phyloP scores from a whole-genome alignment of 441 rosid genomes.

The Gossypium lobatum region DNA sequence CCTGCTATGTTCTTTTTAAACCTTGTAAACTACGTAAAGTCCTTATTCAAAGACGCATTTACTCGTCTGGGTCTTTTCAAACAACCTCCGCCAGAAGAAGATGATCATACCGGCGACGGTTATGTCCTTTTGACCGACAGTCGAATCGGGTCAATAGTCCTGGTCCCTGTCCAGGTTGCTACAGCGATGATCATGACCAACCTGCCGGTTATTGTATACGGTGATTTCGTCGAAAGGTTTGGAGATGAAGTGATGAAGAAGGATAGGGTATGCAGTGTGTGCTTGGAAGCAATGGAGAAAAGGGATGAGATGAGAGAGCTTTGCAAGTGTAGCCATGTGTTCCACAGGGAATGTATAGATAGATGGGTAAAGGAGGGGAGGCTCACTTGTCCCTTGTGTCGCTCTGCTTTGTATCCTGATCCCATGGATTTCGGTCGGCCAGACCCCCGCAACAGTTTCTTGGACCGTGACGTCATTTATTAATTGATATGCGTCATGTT shows the following conservation, averaged over 20 bases:
- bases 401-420: conserved; percentile 21
- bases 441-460: neutral
- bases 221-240: conserved; percentile 10
- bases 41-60: conserved; percentile 5
- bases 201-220: conserved; percentile 18
- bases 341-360: conserved; percentile 35
- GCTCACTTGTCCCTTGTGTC: conserved; percentile 35
- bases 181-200: conserved; percentile 21
- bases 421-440: neutral
- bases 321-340: conserved; percentile 31
- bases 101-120: neutral
- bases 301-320: conserved; percentile 27
- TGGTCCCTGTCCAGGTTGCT: conserved; percentile 20
- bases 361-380: conserved; percentile 28
- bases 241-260: neutral
- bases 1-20: conserved; percentile 5
- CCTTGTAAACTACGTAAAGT: conserved; percentile 1
- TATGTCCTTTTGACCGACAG: conserved; percentile 23
- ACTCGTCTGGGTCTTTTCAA: conserved; percentile 21
- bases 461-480: neutral
- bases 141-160: conserved; percentile 10
- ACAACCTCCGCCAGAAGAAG: neutral
- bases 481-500: neutral
- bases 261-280: conserved; percentile 21
- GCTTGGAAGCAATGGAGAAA: conserved; percentile 21